Base-by-base conservation (phyloP, 2,329 filamentous ascomycete genomes). In the Trichoderma pleuroti region DNA sequence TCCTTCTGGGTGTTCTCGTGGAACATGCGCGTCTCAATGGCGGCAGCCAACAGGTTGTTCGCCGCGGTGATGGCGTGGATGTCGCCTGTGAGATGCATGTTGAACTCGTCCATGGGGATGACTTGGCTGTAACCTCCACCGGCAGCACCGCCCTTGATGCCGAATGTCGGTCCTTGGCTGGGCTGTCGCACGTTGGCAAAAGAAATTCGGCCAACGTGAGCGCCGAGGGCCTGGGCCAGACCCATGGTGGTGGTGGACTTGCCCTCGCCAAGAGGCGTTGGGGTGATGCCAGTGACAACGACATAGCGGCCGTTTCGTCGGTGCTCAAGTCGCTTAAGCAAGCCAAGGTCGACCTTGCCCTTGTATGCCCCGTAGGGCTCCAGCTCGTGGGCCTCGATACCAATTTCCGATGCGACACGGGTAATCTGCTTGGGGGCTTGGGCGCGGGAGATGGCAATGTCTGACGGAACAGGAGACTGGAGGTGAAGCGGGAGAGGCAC, bases 51-150 rank as follows among this genome's bases (percentile, higher is more conserved):
- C 71, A 99, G 86, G 83, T 99, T 99, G 87, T 98, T 99, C 46
- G 96, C 96, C 32, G 95, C 95, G 67, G 94, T 94, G 78, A 99
- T 96, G 74, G 96, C 96, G 81, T 99, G 96, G 70, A 99, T 98
- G 80, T 99, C 96, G 77, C 96, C 96, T 69, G 96, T 99, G 77
- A 99, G 84, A 81, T 99, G 96, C 78, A 99, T 85, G 83, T 99
- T 99, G 86, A 99, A 99, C 82, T 99, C 96, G 77, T 99, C 96
- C 96, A 99, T 99, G 71, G 96, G 96, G 77, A 99, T 98, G 78
- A 99, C 96, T 81, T 99, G 96, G 81, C 93, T 97, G 88, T 98
- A 99, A 49, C 96, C 96, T 81, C 96, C 96, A 77, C 96, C 96
- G 70, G 96, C 96, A 72, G 96, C 96, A 77, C 96, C 96, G 73